phyloP scores from a whole-genome alignment of 345 rosid genomes.

The Euphorbia peplus region DNA sequence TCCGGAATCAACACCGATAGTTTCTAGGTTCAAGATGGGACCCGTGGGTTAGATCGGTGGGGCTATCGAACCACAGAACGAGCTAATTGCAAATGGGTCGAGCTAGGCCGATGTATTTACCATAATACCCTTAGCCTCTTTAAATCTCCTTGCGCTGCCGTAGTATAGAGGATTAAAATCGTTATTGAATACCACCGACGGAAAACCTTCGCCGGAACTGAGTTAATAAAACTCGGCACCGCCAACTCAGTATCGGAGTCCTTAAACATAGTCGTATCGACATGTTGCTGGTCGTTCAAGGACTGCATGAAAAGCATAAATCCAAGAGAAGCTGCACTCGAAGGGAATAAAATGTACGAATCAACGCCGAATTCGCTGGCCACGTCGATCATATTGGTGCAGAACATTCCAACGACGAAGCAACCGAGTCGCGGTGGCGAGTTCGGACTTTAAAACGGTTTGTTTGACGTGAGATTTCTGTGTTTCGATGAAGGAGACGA shows the following conservation, averaged over 20 bases:
- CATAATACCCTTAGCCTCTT: slow-evolving; percentile 12
- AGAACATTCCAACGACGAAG: slow-evolving; percentile 11
- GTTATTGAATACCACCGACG: neutral
- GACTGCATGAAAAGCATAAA: slow-evolving; percentile 3
- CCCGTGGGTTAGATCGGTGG: slow-evolving; percentile 1
- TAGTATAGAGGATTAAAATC: slow-evolving; percentile 5
- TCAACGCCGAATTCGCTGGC: slow-evolving; percentile 11
- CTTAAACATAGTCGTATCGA: neutral
- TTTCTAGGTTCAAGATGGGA: neutral
- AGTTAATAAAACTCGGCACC: slow-evolving; percentile 1
- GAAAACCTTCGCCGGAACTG: slow-evolving; percentile 3
- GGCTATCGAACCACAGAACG: neutral
- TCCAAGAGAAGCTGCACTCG: slow-evolving; percentile 14
- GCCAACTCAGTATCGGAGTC: neutral
- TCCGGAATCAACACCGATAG: neutral
- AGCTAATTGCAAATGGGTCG: slow-evolving; percentile 13
- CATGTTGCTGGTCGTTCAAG: slow-evolving; percentile 7
- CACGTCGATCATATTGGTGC: slow-evolving; percentile 14
- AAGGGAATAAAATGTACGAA: slow-evolving; percentile 16
- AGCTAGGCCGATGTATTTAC: slow-evolving; percentile 14
- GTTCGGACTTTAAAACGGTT: neutral
- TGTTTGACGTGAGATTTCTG: slow-evolving; percentile 10
- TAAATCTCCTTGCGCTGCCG: neutral
- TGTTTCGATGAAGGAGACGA: neutral
- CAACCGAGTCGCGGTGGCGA: slow-evolving; percentile 1